These are phyloP conservation scores for Aureoboletus auriporus DNA, from an alignment of 768 basidiomycete species.

Conservation along the genomic window DNA sequence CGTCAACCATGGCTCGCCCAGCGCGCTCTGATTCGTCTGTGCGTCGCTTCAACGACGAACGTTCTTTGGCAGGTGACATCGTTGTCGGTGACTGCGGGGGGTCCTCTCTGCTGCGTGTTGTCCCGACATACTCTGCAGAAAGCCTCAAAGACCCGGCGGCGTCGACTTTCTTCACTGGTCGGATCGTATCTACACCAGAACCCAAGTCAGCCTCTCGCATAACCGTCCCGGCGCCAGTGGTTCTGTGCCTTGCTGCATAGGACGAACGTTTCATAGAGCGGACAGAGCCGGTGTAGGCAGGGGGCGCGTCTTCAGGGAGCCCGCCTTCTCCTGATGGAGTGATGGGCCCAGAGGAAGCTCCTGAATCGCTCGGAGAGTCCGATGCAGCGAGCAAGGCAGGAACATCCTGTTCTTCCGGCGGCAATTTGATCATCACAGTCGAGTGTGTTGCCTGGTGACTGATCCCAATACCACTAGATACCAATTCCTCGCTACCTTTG, in stretches of 20 bases:
- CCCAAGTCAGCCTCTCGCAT: conserved; percentile 82
- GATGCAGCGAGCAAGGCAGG: conserved; percentile 36
- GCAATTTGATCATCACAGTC: conserved; percentile 62
- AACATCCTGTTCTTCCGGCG: conserved; percentile 39
- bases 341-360: conserved; percentile 32
- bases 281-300: conserved; percentile 70
- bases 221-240: conserved; percentile 64
- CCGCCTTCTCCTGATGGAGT: conserved; percentile 33
- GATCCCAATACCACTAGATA: conserved; percentile 40
- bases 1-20: conserved; percentile 69
- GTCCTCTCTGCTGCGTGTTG: conserved; percentile 51
- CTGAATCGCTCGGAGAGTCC: conserved; percentile 41
- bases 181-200: conserved; percentile 83
- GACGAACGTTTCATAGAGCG: conserved; percentile 66
- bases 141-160: conserved; percentile 68
- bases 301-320: conserved; percentile 54
- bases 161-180: conserved; percentile 92
- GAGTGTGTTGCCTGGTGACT: conserved; percentile 60
- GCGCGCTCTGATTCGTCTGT: conserved; percentile 60
- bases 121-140: conserved; percentile 81
- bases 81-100: conserved; percentile 38
- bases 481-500: conserved; percentile 55
- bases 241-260: conserved; percentile 68
- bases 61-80: conserved; percentile 42
- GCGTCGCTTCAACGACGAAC: conserved; percentile 42